Conservation (phyloP, 164 flowering plant genomes). For the Nelumbo lutea region DNA sequence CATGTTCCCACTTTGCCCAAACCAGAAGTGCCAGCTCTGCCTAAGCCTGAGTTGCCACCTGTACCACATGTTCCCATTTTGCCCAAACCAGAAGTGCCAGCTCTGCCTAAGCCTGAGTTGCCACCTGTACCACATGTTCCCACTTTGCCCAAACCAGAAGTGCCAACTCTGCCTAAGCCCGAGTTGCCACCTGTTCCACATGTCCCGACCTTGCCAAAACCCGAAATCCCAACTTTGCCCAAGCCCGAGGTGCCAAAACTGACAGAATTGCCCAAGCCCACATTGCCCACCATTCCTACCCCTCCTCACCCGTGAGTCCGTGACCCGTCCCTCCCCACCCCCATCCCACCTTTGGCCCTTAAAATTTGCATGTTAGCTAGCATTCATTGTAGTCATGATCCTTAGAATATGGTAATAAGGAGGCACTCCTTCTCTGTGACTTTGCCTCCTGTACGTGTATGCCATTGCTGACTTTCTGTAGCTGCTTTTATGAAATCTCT, state of each 20-base stretch:
- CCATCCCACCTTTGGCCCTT: too few relatives aligned
- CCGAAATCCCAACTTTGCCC: constrained; percentile 1
- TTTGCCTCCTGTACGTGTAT: too few relatives aligned
- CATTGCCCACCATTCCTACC: not conserved
- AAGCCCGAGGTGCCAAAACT: not conserved
- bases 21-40: not conserved
- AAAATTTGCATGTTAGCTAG: too few relatives aligned
- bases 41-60: not conserved
- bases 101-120: not conserved
- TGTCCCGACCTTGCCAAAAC: not conserved
- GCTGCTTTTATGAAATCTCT: too few relatives aligned
- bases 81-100: not conserved
- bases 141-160: not conserved
- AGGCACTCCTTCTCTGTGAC: too few relatives aligned
- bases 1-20: not conserved
- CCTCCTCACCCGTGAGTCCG: not conserved
- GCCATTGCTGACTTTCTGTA: too few relatives aligned
- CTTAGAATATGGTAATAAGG: too few relatives aligned
- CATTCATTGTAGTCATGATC: too few relatives aligned
- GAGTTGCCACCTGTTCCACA: not conserved
- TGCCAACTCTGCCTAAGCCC: constrained; percentile 1
- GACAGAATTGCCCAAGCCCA: not conserved
- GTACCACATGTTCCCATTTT: not conserved
- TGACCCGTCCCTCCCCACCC: too few relatives aligned
- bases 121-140: not conserved